These are phyloP conservation scores for Chionographis japonica DNA, from an alignment of 106 monocot genomes.

Conservation along the genomic window DNA sequence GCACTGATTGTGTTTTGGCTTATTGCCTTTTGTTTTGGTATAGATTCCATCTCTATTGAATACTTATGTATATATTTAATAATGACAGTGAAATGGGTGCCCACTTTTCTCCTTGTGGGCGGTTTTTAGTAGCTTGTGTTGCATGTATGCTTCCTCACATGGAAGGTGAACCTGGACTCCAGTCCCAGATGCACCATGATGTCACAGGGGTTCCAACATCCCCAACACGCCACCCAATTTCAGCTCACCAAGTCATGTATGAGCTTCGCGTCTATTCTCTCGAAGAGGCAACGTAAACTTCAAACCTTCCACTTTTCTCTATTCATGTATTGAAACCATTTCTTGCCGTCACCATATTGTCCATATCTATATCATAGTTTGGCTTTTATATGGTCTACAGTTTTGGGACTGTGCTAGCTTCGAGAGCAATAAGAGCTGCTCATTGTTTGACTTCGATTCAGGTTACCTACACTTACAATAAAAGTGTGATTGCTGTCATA, in stretches of 20 bases:
- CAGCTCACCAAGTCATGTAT: conserved; percentile 82
- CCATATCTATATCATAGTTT: background rate
- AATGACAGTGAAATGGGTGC: conserved; percentile 95
- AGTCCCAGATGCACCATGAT: conserved; percentile 58
- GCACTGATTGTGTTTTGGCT: too few relatives aligned
- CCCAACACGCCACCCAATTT: conserved; percentile 83
- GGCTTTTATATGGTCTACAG: conserved; percentile 26
- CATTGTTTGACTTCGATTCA: conserved; percentile 99
- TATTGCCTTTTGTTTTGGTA: background rate
- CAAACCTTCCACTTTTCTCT: conserved; percentile 6
- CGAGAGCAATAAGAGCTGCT: conserved; percentile 94
- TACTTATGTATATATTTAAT: background rate
- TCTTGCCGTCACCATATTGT: background rate
- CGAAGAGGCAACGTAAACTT: conserved; percentile 80
- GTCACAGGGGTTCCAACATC: conserved; percentile 54
- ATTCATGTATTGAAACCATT: background rate
- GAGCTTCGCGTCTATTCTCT: conserved; percentile 96
- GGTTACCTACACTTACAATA: conserved; percentile 25
- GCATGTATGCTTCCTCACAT: conserved; percentile 82
- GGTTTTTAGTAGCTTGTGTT: conserved; percentile 94
- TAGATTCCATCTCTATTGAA: background rate
- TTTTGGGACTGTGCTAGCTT: conserved; percentile 79
- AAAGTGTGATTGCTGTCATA: too few relatives aligned
- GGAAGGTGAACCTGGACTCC: conserved; percentile 68
- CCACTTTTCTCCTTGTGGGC: conserved; percentile 97